Percentiles rank a stretch among this genome's conserved stretches.
Conservation (phyloP, 1,139 yeast species). For the Suhomyces bribrorum region DNA sequence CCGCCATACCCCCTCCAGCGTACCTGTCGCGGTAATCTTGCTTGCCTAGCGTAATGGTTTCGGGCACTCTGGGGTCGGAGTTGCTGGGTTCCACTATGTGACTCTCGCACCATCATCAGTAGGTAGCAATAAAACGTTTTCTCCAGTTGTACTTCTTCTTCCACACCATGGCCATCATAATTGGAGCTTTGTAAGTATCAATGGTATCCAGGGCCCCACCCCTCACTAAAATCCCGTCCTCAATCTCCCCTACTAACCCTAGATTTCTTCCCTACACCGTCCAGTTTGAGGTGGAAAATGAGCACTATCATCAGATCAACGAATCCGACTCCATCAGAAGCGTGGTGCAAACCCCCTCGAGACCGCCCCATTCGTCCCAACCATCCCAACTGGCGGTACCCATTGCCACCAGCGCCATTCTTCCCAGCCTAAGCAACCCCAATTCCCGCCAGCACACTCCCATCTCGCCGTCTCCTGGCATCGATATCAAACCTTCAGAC, state of each 20-base stretch:
- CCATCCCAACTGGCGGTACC: conserved; percentile 1
- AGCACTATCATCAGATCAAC: conserved; percentile 17
- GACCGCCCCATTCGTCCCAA: conserved; percentile 1
- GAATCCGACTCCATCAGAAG: conserved; percentile 5
- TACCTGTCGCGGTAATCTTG: too few species aligned
- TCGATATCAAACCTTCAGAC: conserved; percentile 1
- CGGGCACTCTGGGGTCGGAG: too few species aligned
- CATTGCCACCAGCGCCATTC: conserved; percentile 17
- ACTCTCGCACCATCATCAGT: too few species aligned
- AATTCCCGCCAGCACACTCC: conserved; percentile 16
- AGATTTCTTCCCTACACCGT: conserved; percentile 75
- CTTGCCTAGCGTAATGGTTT: too few species aligned
- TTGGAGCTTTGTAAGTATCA: conserved; percentile 61
- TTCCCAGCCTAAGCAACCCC: conserved; percentile 23
- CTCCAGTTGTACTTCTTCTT: too few species aligned
- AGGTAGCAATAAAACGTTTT: background rate
- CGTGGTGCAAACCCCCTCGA: conserved; percentile 1
- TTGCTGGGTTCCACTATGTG: too few species aligned
- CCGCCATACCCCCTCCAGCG: too few species aligned
- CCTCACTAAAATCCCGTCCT: background rate
- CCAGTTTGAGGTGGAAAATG: conserved; percentile 54
- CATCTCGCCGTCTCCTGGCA: conserved; percentile 12
- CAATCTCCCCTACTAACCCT: conserved; percentile 21
- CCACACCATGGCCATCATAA: conserved; percentile 53
- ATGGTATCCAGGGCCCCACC: background rate